Conservation (phyloP, 305 asterid genomes). For the Ruellia speciosa region DNA sequence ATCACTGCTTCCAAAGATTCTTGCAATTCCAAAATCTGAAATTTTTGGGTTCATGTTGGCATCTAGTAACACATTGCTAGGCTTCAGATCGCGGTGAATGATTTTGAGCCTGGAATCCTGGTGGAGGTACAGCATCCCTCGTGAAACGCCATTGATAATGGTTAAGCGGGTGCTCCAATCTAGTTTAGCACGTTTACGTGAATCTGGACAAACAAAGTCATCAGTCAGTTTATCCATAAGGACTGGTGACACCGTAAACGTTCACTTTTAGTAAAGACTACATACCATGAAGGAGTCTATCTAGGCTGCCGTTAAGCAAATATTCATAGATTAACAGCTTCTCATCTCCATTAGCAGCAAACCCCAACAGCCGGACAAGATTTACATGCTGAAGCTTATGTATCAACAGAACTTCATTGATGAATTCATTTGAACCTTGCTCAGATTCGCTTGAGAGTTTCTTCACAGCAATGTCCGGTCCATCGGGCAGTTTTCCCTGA, state of each 20-base stretch:
- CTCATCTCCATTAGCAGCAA: slow-evolving; percentile 15
- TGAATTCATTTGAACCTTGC: slow-evolving; percentile 24
- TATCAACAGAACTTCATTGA: slow-evolving; percentile 19
- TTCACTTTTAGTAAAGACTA: background rate
- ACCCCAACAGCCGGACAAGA: slow-evolving; percentile 25
- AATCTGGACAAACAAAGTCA: slow-evolving; percentile 12
- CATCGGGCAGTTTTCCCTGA: slow-evolving; percentile 21
- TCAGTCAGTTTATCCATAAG: background rate
- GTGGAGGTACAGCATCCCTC: slow-evolving; percentile 24
- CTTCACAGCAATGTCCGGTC: slow-evolving; percentile 24
- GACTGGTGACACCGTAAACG: background rate
- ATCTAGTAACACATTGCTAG: slow-evolving; percentile 21
- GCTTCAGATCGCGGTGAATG: slow-evolving; percentile 22
- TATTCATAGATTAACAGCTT: slow-evolving; percentile 23
- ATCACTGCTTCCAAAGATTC: slow-evolving; percentile 14
- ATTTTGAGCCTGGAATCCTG: slow-evolving; percentile 22
- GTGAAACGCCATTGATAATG: slow-evolving; percentile 17
- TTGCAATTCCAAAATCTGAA: slow-evolving; percentile 27
- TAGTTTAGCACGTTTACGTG: slow-evolving; percentile 12
- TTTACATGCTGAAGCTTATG: slow-evolving; percentile 23
- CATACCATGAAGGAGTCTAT: slow-evolving; percentile 19
- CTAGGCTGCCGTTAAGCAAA: slow-evolving; percentile 23
- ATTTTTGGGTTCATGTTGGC: slow-evolving; percentile 23
- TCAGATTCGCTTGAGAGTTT: slow-evolving; percentile 17
- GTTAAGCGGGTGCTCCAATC: slow-evolving; percentile 17